Base-by-base conservation (phyloP, 805 yeast species). In the Saccharomycopsis microspora region DNA sequence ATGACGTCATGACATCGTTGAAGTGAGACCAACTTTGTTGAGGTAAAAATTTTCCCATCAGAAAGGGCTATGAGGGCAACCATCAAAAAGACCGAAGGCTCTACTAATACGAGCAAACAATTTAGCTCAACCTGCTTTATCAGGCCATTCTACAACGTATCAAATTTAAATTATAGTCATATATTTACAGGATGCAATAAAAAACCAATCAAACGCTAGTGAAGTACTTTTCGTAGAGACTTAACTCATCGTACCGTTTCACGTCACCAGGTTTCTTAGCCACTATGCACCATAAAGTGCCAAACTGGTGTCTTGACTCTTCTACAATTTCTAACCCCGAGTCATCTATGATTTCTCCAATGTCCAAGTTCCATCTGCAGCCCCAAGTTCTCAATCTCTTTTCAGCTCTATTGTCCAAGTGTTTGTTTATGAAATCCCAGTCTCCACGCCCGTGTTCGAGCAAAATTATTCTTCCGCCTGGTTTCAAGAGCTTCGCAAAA, bases 301-400 rank as follows among this genome's bases (percentile, higher is more conserved):
- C 97, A 52, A 93, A 72, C 65, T 93, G 97, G 27, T 79, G 79
- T 54, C 95, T 71, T 53, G 76, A 78, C 58, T 85, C 90, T 55
- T 78, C 80, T 2, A 88, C 85, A 41, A 93, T 75, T 55, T 84
- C 89, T 48, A 93, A 69, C 0, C 95, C 95, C 5, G 95, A 80
- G 50, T 78, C 79, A 60, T 84, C 89, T 31, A 93, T 72, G 39
- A 93, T 70, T 56, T 83, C 94, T 29, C 89, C 95, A 55, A 93
- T 85, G 60, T 93, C 97, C 54, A 93, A 68, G 60, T 93, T 93
- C 97, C 97, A 93, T 59, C 97, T 71, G 64, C 98, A 93, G 1
- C 96, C 98, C 97, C 97, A 93, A 3, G 82, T 78, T 50, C 82
- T 76, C 66, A 89, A 76, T 64, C 96, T 81, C 56, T 78, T 76